Base-by-base conservation (phyloP, 192 early-diverging fungal species). In the Pecoramyces ruminantium region DNA sequence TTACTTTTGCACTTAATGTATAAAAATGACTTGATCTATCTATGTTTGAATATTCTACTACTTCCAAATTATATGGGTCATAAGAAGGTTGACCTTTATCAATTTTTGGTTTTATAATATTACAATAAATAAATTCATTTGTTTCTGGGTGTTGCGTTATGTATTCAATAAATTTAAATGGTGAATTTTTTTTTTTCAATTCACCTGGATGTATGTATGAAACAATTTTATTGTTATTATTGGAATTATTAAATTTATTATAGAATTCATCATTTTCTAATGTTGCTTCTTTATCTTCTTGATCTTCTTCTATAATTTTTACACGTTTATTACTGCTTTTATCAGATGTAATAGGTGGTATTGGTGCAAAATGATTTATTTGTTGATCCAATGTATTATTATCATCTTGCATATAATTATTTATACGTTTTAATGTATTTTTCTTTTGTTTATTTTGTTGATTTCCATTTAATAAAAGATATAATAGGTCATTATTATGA, bases 61-160 rank as follows among this genome's bases (percentile, higher is more conserved):
- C 84, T 80, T 87, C 83, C 3, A 90, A 83, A 77, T 87, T 84
- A 78, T 90, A 90, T 15, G 89, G 89, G 79, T 89, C 89, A 84
- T 84, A 90, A 25, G 80, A 82, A 29, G 84, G 81, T 77, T 85
- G 82, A 15, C 84, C 84, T 29, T 81, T 34, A 77, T 81, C 82
- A 27, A 84, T 78, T 28, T 81, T 78, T 6, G 81, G 79, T 28
- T 82, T 82, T 13, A 86, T 79, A 28, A 85, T 84, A 25, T 86
- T 84, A 29, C 87, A 38, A 81, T 90, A 90, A 0, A 84, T 82
- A 82, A 90, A 90, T 28, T 88, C 88, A 17, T 86, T 84, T 0
- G 86, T 80, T 9, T 77, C 30, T 25, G 86, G 83, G 78, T 85
- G 78, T 28, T 80, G 25, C 34, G 85, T 79, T 4, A 90, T 38